Evolutionary conservation across 805 yeast species (phyloP), one percentile per base, ranked within the genome.

Genomic region (Schizosaccharomyces octosporus): DNA sequence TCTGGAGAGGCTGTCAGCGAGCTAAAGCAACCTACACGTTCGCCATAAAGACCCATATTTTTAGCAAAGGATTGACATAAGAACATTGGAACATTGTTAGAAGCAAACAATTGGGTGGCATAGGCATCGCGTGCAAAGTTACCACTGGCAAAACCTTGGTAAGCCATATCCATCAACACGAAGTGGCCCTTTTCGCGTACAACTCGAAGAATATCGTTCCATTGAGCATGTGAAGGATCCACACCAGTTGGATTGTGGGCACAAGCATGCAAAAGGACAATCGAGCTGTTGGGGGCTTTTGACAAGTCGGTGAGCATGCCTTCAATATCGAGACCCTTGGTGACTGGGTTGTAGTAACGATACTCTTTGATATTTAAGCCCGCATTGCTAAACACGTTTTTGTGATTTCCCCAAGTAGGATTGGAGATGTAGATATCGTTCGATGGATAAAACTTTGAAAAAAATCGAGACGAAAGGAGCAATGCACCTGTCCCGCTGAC

Each of bases 341-440:
- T 79, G 24, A 74, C 76, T 62, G 77, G 75, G 69, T 90, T 79
- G 89, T 95, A 93, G 77, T 93, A 90, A 29, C 95, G 88, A 70
- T 93, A 90, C 19, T 75, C 72, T 45, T 76, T 81, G 48, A 84
- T 82, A 65, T 77, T 74, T 61, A 86, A 76, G 4, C 94, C 95
- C 64, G 80, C 76, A 61, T 79, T 74, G 66, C 79, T 76, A 71
- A 89, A 93, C 66, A 90, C 85, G 70, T 83, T 88, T 70, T 78
- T 77, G 74, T 90, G 98, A 76, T 93, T 93, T 61, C 93, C 95
- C 98, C 98, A 90, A n/a, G 97, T 88, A 66, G 98, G 98, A 63
- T 78, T 74, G 15, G 95, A 85, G 61, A 89, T 69, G 71, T 87
- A 87, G 62, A 89, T 78, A 31, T 72, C 70, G 66, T 78, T 75